These are phyloP conservation scores for Millerozyma miso DNA, from an alignment of 805 yeast species.

Conservation along the genomic window DNA sequence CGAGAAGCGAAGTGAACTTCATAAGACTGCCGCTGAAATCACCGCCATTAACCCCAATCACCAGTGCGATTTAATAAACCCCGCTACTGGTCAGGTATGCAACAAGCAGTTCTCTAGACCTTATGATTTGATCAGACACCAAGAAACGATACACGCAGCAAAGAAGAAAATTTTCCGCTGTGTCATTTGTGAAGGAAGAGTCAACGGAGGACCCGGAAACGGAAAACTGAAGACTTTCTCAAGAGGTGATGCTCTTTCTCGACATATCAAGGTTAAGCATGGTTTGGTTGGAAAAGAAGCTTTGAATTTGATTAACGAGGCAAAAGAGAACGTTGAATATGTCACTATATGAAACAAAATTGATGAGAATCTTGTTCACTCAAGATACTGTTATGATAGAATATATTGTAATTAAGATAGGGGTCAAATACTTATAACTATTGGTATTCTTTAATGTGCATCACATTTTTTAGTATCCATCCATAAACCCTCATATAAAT, in stretches of 20 bases:
- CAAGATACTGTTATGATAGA: too few relatives aligned
- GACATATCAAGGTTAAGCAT: slow-evolving; percentile 75
- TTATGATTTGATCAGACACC: slow-evolving; percentile 43
- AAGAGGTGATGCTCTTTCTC: slow-evolving; percentile 43
- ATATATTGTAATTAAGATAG: too few relatives aligned
- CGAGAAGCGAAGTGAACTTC: slow-evolving; percentile 3
- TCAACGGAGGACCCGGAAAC: slow-evolving; percentile 46
- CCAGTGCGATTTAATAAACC: slow-evolving; percentile 56
- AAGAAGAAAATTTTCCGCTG: slow-evolving; percentile 44
- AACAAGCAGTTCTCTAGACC: slow-evolving; percentile 78
- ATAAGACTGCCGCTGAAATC: slow-evolving; percentile 28
- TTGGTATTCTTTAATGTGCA: too few relatives aligned
- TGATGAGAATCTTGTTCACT: too few relatives aligned
- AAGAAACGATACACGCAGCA: slow-evolving; percentile 45
- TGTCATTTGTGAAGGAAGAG: slow-evolving; percentile 44
- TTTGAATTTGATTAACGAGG: slow-evolving; percentile 65
- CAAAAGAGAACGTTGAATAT: slow-evolving; percentile 74
- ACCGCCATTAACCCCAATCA: slow-evolving; percentile 40
- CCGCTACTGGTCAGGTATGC: slow-evolving; percentile 61
- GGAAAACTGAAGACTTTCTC: slow-evolving; percentile 46
- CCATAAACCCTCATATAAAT: neutral
- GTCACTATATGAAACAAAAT: slow-evolving; percentile 21
- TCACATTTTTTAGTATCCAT: too few relatives aligned
- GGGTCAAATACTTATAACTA: too few relatives aligned
- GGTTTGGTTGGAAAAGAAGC: slow-evolving; percentile 63